Evolutionary conservation across 352 stramenopile genomes (phyloP).

Genomic region (Detonula confervacea): DNA sequence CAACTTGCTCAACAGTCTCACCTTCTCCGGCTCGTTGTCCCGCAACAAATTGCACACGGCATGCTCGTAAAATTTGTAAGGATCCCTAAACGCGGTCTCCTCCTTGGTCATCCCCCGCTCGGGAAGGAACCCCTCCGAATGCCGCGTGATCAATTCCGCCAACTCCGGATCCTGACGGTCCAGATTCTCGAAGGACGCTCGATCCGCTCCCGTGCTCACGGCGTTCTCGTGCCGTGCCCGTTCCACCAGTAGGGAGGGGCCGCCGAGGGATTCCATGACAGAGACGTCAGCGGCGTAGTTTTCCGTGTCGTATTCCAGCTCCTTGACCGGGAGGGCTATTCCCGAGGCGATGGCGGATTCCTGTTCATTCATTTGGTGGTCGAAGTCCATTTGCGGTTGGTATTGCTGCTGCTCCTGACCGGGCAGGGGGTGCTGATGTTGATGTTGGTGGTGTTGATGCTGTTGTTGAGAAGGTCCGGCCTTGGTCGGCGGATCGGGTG

Average conservation of each 20-base stretch:
- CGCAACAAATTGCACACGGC: slow-evolving; percentile 72
- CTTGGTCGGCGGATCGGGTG: slow-evolving; percentile 30
- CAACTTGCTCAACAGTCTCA: slow-evolving; percentile 82
- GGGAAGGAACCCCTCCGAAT: slow-evolving; percentile 68
- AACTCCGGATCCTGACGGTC: slow-evolving; percentile 56
- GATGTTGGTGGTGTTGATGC: no score
- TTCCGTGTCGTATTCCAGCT: slow-evolving; percentile 77
- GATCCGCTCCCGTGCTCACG: slow-evolving; percentile 30
- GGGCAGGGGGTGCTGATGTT: no score
- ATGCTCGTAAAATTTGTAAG: slow-evolving; percentile 78
- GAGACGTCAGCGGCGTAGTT: slow-evolving; percentile 82
- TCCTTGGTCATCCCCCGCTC: slow-evolving; percentile 71
- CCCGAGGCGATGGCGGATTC: slow-evolving; percentile 41
- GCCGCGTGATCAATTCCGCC: slow-evolving; percentile 65
- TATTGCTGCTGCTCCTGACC: slow-evolving; percentile 16
- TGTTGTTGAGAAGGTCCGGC: slow-evolving; percentile 12
- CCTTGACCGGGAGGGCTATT: slow-evolving; percentile 58
- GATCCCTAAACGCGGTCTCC: slow-evolving; percentile 76
- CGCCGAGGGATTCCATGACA: slow-evolving; percentile 83
- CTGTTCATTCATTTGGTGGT: slow-evolving; percentile 34
- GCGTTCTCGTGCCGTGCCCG: slow-evolving; percentile 62
- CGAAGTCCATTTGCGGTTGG: background rate
- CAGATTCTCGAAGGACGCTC: slow-evolving; percentile 26
- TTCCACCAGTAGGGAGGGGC: slow-evolving; percentile 79
- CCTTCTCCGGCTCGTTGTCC: slow-evolving; percentile 84